Base-by-base conservation (phyloP, 371 early-diverging fungal species). In the Mucor saturninus region DNA sequence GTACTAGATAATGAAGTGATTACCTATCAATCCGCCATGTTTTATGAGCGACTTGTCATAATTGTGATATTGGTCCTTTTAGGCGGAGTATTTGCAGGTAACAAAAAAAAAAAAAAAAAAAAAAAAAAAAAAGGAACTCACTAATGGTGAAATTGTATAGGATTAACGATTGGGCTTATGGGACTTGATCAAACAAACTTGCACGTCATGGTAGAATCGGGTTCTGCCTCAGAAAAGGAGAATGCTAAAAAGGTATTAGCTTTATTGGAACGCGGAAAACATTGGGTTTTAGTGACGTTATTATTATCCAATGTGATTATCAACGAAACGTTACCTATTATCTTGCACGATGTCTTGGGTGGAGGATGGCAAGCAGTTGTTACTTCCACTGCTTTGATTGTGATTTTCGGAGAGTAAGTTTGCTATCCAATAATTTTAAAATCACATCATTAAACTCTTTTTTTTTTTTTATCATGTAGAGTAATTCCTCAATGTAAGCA, bases 291-390 rank as follows among this genome's bases (percentile, higher is more conserved):
- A 4, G 95, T 95, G 2, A 96, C 97, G 3, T 75, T 98, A 48
- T 69, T 98, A 38, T 72, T 98, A 26, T 87, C 92, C 6, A 98
- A 97, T 77, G 94, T 94, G 10, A 80, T 98, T 21, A 86, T 96
- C 49, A 97, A 97, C 76, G 96, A 97, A 73, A 92, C 97, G 0
- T 74, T 98, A 50, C 98, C 98, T 3, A 93, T 98, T 45, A 84
- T 98, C 61, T 79, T 95, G 54, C 92, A 95, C 64, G 81, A 81
- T 9, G 80, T 93, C 1, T 73, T 89, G 9, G 89, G 89, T 43
- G 92, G 92, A 52, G 90, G 91, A 32, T 89, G 94, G 53, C 83
- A 88, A 56, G 98, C 98, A 2, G 88, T 98, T 52, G 71, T 96
- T 4, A 83, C 89, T 7, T 97, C 97, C 2, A 95, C 95, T 2